Conservation (phyloP, 1,139 yeast genomes). For the Kluyveromyces sp. region DNA sequence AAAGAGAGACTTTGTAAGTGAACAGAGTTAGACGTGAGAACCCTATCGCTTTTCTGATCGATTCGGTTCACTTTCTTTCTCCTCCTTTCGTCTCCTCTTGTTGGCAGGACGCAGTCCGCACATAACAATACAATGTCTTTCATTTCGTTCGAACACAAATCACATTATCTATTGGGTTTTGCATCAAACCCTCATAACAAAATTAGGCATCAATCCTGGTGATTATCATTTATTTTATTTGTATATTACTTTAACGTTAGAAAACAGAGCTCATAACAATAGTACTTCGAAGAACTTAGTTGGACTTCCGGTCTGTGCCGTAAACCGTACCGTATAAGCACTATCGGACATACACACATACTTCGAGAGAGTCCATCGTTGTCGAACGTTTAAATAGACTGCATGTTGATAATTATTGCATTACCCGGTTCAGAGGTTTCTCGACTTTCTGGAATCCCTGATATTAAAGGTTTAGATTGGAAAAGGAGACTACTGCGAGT, state of each 20-base stretch:
- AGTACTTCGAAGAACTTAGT: too few species aligned
- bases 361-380: too few species aligned
- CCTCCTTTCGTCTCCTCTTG: too few species aligned
- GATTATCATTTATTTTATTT: conserved; percentile 4
- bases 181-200: conserved; percentile 2
- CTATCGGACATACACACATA: too few species aligned
- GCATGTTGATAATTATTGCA: neutral
- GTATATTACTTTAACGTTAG: conserved; percentile 3
- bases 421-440: neutral
- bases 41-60: neutral
- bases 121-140: neutral
- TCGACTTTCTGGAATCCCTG: neutral
- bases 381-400: too few species aligned
- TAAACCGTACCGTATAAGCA: too few species aligned
- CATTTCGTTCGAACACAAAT: neutral
- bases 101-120: too few species aligned
- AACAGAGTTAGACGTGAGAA: neutral
- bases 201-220: conserved; percentile 6
- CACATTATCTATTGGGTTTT: neutral
- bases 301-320: too few species aligned
- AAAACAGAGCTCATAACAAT: neutral
- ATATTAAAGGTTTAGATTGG: neutral
- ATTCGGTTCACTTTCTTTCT: too few species aligned
- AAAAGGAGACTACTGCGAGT: neutral
- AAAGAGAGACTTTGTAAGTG: conserved; percentile 48